These are phyloP conservation scores for Neckera pumila DNA, from an alignment of 225 moss, liverwort and hornwort genomes.

Conservation along the genomic window DNA sequence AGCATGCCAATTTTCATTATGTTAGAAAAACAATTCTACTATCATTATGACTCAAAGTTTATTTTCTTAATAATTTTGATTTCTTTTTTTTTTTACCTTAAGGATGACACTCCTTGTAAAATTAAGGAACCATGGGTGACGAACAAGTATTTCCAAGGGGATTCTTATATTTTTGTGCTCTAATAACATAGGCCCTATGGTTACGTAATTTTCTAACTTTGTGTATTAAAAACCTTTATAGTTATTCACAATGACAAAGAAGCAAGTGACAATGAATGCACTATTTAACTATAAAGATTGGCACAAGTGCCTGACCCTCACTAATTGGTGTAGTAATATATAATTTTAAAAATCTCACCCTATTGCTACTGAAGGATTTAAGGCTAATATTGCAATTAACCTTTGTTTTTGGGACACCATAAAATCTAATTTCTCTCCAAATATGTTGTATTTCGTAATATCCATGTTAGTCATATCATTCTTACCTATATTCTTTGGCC, in stretches of 20 bases:
- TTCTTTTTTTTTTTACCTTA: background rate
- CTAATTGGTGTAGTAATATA: background rate
- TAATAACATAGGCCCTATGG: background rate
- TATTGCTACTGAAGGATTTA: background rate
- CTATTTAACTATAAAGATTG: background rate
- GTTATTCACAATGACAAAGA: too few species aligned
- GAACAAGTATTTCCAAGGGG: too few species aligned
- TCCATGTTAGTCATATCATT: background rate
- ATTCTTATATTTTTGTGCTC: background rate
- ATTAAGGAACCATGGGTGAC: too few species aligned
- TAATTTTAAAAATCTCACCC: fast-evolving
- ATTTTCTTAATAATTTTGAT: background rate
- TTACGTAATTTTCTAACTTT: background rate
- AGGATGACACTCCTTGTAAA: background rate
- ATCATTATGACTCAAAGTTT: background rate
- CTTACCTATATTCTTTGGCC: background rate
- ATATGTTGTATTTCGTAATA: background rate
- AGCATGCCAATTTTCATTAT: background rate
- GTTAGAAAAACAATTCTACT: too few species aligned
- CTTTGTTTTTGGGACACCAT: too few species aligned
- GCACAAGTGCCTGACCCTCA: fast-evolving
- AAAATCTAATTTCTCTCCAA: too few species aligned
- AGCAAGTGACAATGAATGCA: background rate
- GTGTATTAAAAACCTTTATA: background rate
- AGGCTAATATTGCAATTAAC: too few species aligned